Evolutionary conservation across 306 rosid species (phyloP).

Genomic region (Cucurbita maxima): DNA sequence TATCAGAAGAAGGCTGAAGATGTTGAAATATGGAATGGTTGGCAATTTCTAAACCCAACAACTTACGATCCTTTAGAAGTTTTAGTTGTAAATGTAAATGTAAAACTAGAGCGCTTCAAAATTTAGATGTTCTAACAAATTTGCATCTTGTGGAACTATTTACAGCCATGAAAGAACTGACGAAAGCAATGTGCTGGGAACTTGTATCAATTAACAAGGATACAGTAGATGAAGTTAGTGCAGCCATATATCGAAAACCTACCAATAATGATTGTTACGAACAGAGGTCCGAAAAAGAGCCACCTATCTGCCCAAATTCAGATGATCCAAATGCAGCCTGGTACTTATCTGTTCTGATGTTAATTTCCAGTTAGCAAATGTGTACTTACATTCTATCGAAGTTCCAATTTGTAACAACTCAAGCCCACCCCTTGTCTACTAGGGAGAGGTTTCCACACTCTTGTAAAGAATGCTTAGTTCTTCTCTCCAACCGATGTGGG

Average conservation of each 20-base stretch:
- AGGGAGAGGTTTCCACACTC: too few relatives aligned
- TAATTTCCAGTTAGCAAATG: background rate
- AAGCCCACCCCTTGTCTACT: too few relatives aligned
- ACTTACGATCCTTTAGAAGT: background rate
- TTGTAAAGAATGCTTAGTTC: too few relatives aligned
- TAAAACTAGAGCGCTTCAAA: background rate
- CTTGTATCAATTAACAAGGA: constrained; percentile 62
- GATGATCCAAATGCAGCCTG: constrained; percentile 93
- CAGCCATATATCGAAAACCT: constrained; percentile 77
- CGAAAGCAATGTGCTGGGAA: constrained; percentile 86
- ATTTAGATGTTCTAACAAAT: background rate
- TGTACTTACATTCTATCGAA: background rate
- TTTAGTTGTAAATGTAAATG: background rate
- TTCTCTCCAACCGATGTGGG: too few relatives aligned
- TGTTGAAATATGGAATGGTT: constrained; percentile 81
- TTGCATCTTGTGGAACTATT: constrained; percentile 12
- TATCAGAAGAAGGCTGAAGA: constrained; percentile 83
- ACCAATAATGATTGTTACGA: constrained; percentile 72
- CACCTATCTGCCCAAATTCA: constrained; percentile 52
- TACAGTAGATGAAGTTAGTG: constrained; percentile 60
- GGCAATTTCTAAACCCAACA: constrained; percentile 8
- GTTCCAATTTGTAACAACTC: background rate
- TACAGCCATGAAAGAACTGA: constrained; percentile 73
- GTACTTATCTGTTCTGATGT: constrained; percentile 20
- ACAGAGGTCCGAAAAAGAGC: constrained; percentile 47